phyloP scores from a whole-genome alignment of 495 filamentous ascomycete species.

The Penicillium turbatum region DNA sequence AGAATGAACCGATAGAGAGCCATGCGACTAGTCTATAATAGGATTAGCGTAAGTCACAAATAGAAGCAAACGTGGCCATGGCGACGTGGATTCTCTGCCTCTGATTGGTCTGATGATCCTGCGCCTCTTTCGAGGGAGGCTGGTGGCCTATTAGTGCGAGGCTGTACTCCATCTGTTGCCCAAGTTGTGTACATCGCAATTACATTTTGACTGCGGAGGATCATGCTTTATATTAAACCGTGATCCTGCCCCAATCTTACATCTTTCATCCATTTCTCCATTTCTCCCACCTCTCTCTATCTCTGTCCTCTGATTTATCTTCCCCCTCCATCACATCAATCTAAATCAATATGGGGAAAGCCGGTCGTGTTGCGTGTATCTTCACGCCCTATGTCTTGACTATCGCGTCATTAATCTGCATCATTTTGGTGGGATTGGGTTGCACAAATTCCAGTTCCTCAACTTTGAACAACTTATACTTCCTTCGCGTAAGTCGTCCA shows the following conservation, averaged over 20 bases:
- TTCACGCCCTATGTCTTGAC: constrained; percentile 73
- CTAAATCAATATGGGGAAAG: constrained; percentile 57
- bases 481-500: constrained; percentile 59
- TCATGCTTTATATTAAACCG: constrained; percentile 15
- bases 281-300: background rate
- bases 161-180: constrained; percentile 2
- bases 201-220: background rate
- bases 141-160: constrained; percentile 16
- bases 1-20: background rate
- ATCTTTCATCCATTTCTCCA: background rate
- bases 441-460: constrained; percentile 60
- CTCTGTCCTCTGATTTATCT: background rate
- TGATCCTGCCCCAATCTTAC: background rate
- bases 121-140: constrained; percentile 24
- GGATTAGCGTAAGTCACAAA: constrained; percentile 21
- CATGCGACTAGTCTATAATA: background rate
- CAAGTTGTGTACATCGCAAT: background rate
- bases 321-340: background rate
- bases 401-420: constrained; percentile 64
- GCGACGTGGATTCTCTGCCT: constrained; percentile 1
- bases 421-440: constrained; percentile 67
- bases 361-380: constrained; percentile 75
- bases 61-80: constrained; percentile 29
- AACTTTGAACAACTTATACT: constrained; percentile 54
- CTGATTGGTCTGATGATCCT: constrained; percentile 19